Evolutionary conservation across 345 rosid genomes (phyloP).

Genomic region (Brassica nigra): DNA sequence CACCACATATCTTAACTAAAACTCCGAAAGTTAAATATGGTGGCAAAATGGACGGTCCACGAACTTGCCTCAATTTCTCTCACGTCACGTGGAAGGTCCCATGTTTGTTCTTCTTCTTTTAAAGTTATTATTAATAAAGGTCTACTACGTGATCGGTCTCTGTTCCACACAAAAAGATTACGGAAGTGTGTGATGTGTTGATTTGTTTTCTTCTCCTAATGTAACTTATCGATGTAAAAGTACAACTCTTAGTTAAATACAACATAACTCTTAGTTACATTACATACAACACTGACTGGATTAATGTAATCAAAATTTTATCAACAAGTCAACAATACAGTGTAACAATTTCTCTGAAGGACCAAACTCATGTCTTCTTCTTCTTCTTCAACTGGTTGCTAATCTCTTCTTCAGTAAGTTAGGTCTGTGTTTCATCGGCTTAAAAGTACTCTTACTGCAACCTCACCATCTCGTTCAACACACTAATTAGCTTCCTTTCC

Average conservation of each 20-base stretch:
- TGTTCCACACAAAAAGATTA: neutral
- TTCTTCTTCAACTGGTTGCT: constrained; percentile 37
- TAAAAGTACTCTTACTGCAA: constrained; percentile 70
- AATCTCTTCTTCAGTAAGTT: constrained; percentile 48
- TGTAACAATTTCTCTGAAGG: neutral
- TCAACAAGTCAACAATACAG: neutral
- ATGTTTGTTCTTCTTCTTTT: constrained; percentile 20
- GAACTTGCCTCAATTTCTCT: constrained; percentile 1
- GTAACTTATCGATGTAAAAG: neutral
- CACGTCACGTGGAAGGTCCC: constrained; percentile 34
- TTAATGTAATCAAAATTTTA: neutral
- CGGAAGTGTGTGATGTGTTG: neutral
- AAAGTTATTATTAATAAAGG: neutral
- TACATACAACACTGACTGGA: neutral
- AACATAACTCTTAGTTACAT: neutral
- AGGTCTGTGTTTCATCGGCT: constrained; percentile 63
- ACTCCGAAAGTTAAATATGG: neutral
- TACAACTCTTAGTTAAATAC: neutral
- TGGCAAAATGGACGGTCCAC: constrained; percentile 21
- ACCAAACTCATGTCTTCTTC: constrained; percentile 18
- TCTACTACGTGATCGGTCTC: neutral
- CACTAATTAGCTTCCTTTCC: constrained; percentile 47
- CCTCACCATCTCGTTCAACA: constrained; percentile 70
- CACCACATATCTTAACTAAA: neutral
- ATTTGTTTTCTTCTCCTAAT: neutral